Evolutionary conservation across 208 protist species (phyloP).

Genomic region (Leishmania martiniquensis): DNA sequence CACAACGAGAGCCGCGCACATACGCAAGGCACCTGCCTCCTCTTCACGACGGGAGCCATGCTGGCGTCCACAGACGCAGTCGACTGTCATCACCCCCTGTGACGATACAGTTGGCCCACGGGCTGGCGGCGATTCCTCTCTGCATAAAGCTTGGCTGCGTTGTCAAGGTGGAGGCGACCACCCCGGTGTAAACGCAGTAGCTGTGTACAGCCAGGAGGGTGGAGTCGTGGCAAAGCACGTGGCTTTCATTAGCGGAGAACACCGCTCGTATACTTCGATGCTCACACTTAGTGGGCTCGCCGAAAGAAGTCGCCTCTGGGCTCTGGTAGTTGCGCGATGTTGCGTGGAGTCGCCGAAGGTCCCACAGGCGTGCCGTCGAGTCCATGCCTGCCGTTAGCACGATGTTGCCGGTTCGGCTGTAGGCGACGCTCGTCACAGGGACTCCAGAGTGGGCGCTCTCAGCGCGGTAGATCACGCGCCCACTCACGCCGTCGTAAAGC

Average conservation of each 20-base stretch:
- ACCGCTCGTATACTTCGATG: constrained; percentile 74
- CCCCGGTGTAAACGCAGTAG: constrained; percentile 76
- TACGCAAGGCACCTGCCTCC: too few species aligned
- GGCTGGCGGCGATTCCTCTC: constrained; percentile 52
- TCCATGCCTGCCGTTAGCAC: constrained; percentile 88
- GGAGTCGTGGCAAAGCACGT: constrained; percentile 70
- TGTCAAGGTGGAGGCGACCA: constrained; percentile 53
- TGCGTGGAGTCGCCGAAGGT: constrained; percentile 54
- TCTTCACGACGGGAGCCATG: constrained; percentile 46
- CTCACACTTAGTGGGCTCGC: constrained; percentile 69
- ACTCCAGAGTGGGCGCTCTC: constrained; percentile 73
- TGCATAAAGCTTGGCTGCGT: constrained; percentile 71
- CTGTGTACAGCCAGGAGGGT: constrained; percentile 63
- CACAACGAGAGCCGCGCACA: too few species aligned
- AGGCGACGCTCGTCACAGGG: constrained; percentile 79
- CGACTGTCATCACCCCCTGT: constrained; percentile 86
- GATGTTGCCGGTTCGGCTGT: constrained; percentile 81
- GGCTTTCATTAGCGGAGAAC: constrained; percentile 79
- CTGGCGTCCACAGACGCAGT: constrained; percentile 80
- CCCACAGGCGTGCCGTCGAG: constrained; percentile 79
- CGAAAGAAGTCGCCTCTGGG: constrained; percentile 73
- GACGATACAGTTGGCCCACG: constrained; percentile 59
- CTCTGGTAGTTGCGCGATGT: constrained; percentile 29
- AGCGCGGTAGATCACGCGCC: constrained; percentile 56
- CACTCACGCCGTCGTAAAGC: constrained; percentile 79